Conservation (phyloP, 192 early-diverging fungal genomes). For the Coemansia sp. region DNA sequence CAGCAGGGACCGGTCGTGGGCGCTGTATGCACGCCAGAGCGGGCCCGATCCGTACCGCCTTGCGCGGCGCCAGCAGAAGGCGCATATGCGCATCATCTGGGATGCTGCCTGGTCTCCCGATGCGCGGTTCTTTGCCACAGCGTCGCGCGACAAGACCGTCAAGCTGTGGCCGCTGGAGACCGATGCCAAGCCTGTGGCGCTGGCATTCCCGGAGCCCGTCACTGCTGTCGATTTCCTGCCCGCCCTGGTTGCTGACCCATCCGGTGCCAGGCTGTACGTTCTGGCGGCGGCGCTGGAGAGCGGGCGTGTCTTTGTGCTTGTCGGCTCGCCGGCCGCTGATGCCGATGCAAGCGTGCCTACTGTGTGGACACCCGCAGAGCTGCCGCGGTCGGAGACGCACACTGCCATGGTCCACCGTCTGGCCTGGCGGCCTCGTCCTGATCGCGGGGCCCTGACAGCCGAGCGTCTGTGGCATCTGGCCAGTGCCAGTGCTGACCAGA, state of each 20-base stretch:
- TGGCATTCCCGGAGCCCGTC: slow-evolving; percentile 78
- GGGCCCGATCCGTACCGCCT: slow-evolving; percentile 64
- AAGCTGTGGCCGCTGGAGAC: slow-evolving; percentile 65
- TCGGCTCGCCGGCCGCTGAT: not conserved
- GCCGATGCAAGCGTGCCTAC: slow-evolving; percentile 27
- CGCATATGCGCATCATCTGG: slow-evolving; percentile 95
- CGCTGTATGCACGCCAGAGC: slow-evolving; percentile 62
- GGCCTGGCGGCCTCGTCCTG: slow-evolving; percentile 60
- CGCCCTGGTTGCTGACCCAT: slow-evolving; percentile 4
- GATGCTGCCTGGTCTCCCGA: slow-evolving; percentile 80
- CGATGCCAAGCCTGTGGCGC: slow-evolving; percentile 51
- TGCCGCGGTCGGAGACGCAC: slow-evolving; percentile 59
- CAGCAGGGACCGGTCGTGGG: slow-evolving; percentile 88
- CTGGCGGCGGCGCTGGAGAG: slow-evolving; percentile 83
- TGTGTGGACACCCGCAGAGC: slow-evolving; percentile 42
- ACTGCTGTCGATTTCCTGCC: slow-evolving; percentile 79
- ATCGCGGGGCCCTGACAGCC: not conserved
- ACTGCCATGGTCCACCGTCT: slow-evolving; percentile 60
- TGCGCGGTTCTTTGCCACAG: slow-evolving; percentile 82
- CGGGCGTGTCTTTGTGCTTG: slow-evolving; percentile 69
- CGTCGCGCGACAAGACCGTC: slow-evolving; percentile 88
- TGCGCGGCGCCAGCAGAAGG: slow-evolving; percentile 59
- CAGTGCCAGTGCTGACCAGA: slow-evolving; percentile 70
- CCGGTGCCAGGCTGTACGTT: slow-evolving; percentile 52
- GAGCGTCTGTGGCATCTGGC: slow-evolving; percentile 58